Evolutionary conservation across 495 filamentous ascomycete species (phyloP), one percentile per base, ranked within the genome.

Genomic region (Penicillium goetzii): DNA sequence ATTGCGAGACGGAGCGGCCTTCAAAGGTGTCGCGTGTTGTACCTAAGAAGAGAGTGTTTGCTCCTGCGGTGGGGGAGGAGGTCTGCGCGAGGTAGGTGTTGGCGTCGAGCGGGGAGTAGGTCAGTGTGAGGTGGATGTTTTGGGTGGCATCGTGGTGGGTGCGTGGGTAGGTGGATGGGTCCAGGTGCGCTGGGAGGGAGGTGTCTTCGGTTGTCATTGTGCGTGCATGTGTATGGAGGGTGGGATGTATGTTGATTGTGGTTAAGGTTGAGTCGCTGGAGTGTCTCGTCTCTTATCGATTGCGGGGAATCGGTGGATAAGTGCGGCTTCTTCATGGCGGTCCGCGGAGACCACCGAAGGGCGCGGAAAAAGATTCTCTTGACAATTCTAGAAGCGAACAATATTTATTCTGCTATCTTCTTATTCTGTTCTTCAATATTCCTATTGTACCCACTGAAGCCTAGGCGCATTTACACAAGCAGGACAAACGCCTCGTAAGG

Each of bases 1-100:
- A 88, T 41, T 90, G 84, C 2, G 85, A 81, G 61, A 99, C 95
- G 14, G 90, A 78, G 61, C 90, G 89, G 59, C 77, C 78, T 49
- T 83, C 81, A 78, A 97, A 97, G 72, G 86, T 89, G 75, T 97
- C 87, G 47, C 95, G 85, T 11, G 95, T 98, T 23, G 93, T 97
- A 53, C 95, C 94, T 79, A 80, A 73, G 77, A 98, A 98, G 33
- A 97, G 74, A 23, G 97, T 89, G 49, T 97, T 90, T 47, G 94
- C 94, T 33, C 94, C 94, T 10, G 94, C 93, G 69, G 87, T 81
- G 26, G 92, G 89, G 61, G 88, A 92, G 61, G 88, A 87, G 43
- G 96, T 90, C 50, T 81, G 81, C 55, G 87, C 75, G 43, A 93
- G 88, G 36, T 85, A 81, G 33, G 76, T 64, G 43, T 79, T 83